These are phyloP conservation scores for Metschnikowia koreensis DNA, from an alignment of 805 yeast genomes.

Conservation along the genomic window DNA sequence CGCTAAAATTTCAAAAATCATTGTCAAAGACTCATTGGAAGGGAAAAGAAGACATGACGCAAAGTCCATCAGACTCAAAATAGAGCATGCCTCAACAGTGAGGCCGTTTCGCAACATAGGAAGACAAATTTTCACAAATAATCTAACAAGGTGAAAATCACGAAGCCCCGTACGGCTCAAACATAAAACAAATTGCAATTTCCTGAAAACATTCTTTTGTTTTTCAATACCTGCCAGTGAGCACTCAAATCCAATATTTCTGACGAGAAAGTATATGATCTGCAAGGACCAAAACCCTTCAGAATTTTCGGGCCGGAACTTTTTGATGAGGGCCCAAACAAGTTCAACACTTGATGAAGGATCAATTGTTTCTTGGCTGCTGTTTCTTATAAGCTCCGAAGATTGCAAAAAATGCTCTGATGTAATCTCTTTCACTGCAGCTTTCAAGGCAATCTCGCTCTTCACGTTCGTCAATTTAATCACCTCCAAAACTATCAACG, in stretches of 20 bases:
- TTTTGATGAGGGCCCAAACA: constrained; percentile 23
- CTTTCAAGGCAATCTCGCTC: constrained; percentile 19
- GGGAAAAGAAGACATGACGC: not conserved
- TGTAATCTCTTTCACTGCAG: not conserved
- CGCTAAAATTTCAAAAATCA: constrained; percentile 9
- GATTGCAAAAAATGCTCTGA: not conserved
- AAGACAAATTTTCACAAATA: constrained; percentile 2
- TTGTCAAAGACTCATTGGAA: not conserved
- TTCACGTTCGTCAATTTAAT: constrained; percentile 42
- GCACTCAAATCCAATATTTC: constrained; percentile 21
- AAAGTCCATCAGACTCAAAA: constrained; percentile 17
- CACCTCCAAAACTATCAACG: constrained; percentile 36
- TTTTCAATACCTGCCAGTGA: not conserved
- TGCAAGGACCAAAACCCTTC: constrained; percentile 34
- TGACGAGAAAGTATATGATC: constrained; percentile 35
- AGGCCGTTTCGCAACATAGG: constrained; percentile 4
- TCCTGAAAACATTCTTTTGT: constrained; percentile 4
- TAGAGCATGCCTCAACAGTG: not conserved
- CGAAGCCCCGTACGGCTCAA: constrained; percentile 5
- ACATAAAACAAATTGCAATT: constrained; percentile 6
- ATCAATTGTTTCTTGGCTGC: not conserved
- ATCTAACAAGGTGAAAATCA: not conserved
- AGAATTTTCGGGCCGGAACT: constrained; percentile 15
- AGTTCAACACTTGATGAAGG: constrained; percentile 28
- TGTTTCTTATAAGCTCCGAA: not conserved